Percentiles rank a stretch among this genome's conserved stretches.
These are phyloP conservation scores for Septoria linicola DNA, from an alignment of 2,329 filamentous ascomycete species.

Conservation along the genomic window DNA sequence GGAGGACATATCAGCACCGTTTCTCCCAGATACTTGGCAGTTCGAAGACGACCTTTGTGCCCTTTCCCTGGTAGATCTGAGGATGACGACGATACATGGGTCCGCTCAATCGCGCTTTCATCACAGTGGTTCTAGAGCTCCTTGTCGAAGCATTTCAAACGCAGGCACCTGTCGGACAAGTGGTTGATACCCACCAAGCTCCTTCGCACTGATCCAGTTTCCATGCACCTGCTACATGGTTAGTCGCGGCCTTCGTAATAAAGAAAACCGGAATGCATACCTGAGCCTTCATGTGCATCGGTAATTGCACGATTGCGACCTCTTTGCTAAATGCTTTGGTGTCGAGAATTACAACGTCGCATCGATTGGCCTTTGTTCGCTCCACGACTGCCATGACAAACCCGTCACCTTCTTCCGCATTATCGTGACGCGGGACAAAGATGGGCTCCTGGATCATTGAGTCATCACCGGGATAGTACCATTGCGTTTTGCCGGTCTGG, in stretches of 20 bases:
- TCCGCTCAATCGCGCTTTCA: not conserved
- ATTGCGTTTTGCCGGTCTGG: conserved; percentile 34
- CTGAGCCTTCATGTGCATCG: conserved; percentile 33
- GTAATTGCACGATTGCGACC: conserved; percentile 44
- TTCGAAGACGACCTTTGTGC: conserved; percentile 1
- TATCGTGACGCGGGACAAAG: conserved; percentile 49
- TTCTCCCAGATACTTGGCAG: not conserved
- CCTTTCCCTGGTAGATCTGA: not conserved
- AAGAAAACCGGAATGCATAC: conserved; percentile 8
- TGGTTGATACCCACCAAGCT: conserved; percentile 19
- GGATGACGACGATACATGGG: not conserved
- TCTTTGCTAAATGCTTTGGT: conserved; percentile 42
- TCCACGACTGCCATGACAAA: conserved; percentile 51
- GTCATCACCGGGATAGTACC: conserved; percentile 40
- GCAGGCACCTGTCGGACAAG: conserved; percentile 10
- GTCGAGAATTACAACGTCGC: conserved; percentile 45
- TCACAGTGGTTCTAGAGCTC: conserved; percentile 21
- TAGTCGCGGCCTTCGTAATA: not conserved
- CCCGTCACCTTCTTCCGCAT: conserved; percentile 51
- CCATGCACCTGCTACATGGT: conserved; percentile 9
- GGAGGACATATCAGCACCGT: not conserved
- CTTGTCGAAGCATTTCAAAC: conserved; percentile 14
- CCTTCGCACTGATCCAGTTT: conserved; percentile 19
- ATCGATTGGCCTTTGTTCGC: conserved; percentile 23
- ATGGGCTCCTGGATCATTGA: conserved; percentile 55